A percentile compares a stretch with the other conserved stretches of the same genome.
phyloP scores from a whole-genome alignment of 805 yeast species.

The Jamesozyma jinghongensis region DNA sequence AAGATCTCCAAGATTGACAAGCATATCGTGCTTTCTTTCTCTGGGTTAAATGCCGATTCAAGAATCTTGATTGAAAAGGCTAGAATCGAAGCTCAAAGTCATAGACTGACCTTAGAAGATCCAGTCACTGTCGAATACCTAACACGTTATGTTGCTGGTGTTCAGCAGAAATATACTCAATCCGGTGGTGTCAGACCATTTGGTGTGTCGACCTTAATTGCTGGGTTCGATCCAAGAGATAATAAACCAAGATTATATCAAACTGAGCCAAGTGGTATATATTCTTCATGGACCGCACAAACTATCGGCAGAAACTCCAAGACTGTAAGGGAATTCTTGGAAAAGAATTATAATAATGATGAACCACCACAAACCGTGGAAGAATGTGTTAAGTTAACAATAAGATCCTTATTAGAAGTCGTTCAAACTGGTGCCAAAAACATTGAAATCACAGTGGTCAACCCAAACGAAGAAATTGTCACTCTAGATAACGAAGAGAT shows the following conservation, averaged over 20 bases:
- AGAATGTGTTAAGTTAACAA: conserved; percentile 69
- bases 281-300: conserved; percentile 96
- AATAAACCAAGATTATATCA: conserved; percentile 73
- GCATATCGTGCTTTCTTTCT: conserved; percentile 87
- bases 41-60: conserved; percentile 98
- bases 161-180: conserved; percentile 94
- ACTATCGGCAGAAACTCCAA: conserved; percentile 93
- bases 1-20: conserved; percentile 87
- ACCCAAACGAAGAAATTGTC: conserved; percentile 53
- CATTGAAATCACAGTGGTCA: conserved; percentile 84
- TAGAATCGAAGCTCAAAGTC: conserved; percentile 92
- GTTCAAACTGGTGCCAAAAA: conserved; percentile 97
- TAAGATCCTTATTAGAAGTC: conserved; percentile 84
- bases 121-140: conserved; percentile 86
- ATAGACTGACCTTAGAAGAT: conserved; percentile 87
- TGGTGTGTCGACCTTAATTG: conserved; percentile 90
- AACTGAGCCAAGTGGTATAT: conserved; percentile 96
- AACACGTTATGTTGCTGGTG: conserved; percentile 94
- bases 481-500: conserved; percentile 62
- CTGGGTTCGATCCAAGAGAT: conserved; percentile 84
- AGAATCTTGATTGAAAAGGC: conserved; percentile 91
- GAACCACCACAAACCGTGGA: conserved; percentile 49
- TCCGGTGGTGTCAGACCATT: conserved; percentile 98
- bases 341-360: conserved; percentile 63
- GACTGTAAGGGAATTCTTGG: conserved; percentile 91